Evolutionary conservation across 768 basidiomycete species (phyloP), one percentile per base, ranked within the genome.

Genomic region (Panus rudis): DNA sequence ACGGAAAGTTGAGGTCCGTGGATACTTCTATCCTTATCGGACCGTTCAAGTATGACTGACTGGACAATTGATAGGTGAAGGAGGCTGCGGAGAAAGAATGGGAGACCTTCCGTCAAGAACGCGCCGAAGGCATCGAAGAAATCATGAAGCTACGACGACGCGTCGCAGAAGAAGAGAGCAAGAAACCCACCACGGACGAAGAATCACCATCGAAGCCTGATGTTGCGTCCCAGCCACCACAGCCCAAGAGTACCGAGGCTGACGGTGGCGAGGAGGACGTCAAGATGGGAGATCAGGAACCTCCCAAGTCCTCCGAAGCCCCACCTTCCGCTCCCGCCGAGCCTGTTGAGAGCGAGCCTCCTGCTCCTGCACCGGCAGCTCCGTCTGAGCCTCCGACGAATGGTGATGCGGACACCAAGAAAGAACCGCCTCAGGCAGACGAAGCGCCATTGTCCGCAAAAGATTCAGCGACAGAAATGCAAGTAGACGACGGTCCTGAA

Each of bases 51-150:
- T 49, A 27, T 28, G 38, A 32, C 37, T 41, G 5, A 30, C 48
- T 20, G 7, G 37, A 20, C 27, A 37, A 30, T 27, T 27, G 24
- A n/a, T 53, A 87, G 84, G 76, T 82, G 13, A 53, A 63, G 27
- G 76, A 78, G 50, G 79, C 80, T 16, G 65, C 70, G 6, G 80
- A 84, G 56, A 76, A 71, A 45, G 87, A 89, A 61, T 87, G 85
- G 81, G 55, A 63, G 4, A 52, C 64, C 5, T 91, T 88, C 69
- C 66, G 61, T 26, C 68, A 67, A 27, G 86, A 90, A 54, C 76
- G 84, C 17, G 52, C 63, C 10, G 49, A 61, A 11, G 78, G 79
- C 4, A 68, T 84, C 20, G 70, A 71, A 25, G 85, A 89, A 40
- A 76, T 90, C 44, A 67, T 66, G 26, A 59, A 68, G 23, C 67